Evolutionary conservation across 371 early-diverging fungal species (phyloP).

Genomic region (Mortierella sp.): DNA sequence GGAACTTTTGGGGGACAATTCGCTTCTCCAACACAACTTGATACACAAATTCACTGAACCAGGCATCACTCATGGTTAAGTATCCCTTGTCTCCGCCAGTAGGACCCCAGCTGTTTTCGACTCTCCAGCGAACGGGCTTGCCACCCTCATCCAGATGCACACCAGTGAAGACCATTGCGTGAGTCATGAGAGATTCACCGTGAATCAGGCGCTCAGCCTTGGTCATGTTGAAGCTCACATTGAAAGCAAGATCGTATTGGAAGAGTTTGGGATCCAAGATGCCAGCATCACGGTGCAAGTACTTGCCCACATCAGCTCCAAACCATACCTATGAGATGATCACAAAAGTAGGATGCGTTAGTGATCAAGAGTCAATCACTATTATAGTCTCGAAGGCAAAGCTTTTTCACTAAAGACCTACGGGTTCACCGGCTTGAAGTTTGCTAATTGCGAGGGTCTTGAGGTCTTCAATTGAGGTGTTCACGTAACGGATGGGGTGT

Average conservation of each 20-base stretch:
- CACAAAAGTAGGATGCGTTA: background rate
- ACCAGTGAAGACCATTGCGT: slow-evolving; percentile 89
- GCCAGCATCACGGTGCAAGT: slow-evolving; percentile 61
- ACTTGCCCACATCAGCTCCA: slow-evolving; percentile 86
- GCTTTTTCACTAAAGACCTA: slow-evolving; percentile 4
- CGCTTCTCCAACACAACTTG: slow-evolving; percentile 82
- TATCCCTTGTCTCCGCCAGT: slow-evolving; percentile 81
- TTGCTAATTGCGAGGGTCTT: slow-evolving; percentile 74
- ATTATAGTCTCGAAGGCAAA: background rate
- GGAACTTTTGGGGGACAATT: slow-evolving; percentile 68
- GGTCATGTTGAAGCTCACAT: slow-evolving; percentile 69
- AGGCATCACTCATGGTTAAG: slow-evolving; percentile 83
- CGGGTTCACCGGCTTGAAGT: slow-evolving; percentile 74
- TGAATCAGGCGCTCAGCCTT: slow-evolving; percentile 83
- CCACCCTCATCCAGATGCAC: slow-evolving; percentile 77
- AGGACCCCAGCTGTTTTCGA: slow-evolving; percentile 86
- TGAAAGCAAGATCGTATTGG: slow-evolving; percentile 80
- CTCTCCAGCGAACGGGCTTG: slow-evolving; percentile 80
- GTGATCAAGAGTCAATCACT: background rate
- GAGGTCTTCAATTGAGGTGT: slow-evolving; percentile 66
- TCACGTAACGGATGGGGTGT: slow-evolving; percentile 75
- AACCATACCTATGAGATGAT: slow-evolving; percentile 71
- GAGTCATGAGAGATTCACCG: slow-evolving; percentile 84
- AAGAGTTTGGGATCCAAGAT: slow-evolving; percentile 76
- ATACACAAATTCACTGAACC: slow-evolving; percentile 87